Base-by-base conservation (phyloP, 1,284 basidiomycete species). In the Fomitopsis palustris region DNA sequence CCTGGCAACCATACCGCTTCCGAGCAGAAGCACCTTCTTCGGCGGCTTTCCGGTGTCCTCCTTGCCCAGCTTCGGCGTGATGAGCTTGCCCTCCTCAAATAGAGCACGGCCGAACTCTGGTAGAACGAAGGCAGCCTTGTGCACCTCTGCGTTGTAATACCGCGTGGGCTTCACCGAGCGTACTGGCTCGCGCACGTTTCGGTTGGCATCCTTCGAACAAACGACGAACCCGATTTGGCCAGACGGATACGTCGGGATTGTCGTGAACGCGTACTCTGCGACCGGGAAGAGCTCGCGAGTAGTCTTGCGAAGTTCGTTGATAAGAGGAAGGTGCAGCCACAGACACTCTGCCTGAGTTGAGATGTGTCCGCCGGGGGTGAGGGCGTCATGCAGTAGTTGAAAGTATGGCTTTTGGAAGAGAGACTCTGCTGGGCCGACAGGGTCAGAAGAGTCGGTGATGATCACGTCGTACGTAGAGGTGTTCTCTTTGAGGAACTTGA, bases 361-460 rank as follows among this genome's bases (percentile, higher is more conserved):
- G 73, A 98, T 96, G 74, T 95, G 88, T 31, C 96, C 96, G 53
- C 94, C 95, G 3, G 91, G 90, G 55, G 89, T 82, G 65, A 99
- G 85, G 0, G 96, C 93, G 66, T 93, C 88, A 72, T 94, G 86
- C 62, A 99, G 85, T 53, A 99, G 87, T 72, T 95, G 85, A 80
- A 98, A 99, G 85, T 98, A 99, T 1, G 96, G 93, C 74, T 95
- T 93, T 78, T 99, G 86, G 85, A 99, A 99, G 65, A 99, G 89
- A 29, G 92, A 87, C 61, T 90, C 90, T 55, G 96, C 96, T 49
- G 96, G 96, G 42, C 97, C 96, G 61, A 98, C 95, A 52, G 97
- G 96, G 77, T 99, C 97, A 25, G 96, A 98, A 39, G 96, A 98
- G 77, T 99, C 96, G 65, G 95, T 99, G 80, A 99, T 92, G 81